Conservation (phyloP, 768 basidiomycete species). For the Phlegmacium glaucopus region DNA sequence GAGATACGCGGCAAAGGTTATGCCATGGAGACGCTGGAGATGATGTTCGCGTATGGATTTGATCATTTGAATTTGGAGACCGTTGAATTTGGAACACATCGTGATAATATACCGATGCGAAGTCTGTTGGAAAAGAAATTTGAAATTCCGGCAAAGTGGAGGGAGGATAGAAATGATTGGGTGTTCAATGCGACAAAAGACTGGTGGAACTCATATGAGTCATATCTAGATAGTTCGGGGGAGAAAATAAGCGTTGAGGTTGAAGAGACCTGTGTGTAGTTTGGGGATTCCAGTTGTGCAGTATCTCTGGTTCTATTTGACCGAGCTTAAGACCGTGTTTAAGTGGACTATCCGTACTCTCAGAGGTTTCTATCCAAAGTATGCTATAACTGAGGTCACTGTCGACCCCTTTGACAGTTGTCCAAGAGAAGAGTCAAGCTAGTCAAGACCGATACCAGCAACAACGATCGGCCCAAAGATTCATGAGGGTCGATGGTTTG, state of each 20-base stretch:
- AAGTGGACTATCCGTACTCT: no score
- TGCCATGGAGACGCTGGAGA: constrained; percentile 16
- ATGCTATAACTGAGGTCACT: no score
- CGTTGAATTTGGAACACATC: constrained; percentile 10
- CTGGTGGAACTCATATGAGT: constrained; percentile 15
- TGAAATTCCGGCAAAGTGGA: constrained; percentile 7
- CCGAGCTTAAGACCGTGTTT: no score
- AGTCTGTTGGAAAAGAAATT: constrained; percentile 15
- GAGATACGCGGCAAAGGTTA: constrained; percentile 15
- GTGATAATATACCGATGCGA: constrained; percentile 17
- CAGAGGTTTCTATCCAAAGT: no score
- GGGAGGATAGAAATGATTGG: constrained; percentile 14
- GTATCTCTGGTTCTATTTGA: not conserved
- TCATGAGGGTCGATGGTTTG: no score
- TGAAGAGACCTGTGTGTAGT: not conserved
- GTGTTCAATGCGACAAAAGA: constrained; percentile 8
- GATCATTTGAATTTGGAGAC: constrained; percentile 14
- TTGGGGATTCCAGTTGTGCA: not conserved
- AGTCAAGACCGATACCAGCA: no score
- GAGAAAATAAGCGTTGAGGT: constrained; percentile 8
- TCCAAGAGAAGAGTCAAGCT: no score
- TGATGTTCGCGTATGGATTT: constrained; percentile 18
- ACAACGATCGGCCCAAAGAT: no score
- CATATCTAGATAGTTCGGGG: no score
- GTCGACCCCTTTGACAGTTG: no score